Conservation (phyloP, 2,329 filamentous ascomycete genomes). For the Exophiala xenobiotica region DNA sequence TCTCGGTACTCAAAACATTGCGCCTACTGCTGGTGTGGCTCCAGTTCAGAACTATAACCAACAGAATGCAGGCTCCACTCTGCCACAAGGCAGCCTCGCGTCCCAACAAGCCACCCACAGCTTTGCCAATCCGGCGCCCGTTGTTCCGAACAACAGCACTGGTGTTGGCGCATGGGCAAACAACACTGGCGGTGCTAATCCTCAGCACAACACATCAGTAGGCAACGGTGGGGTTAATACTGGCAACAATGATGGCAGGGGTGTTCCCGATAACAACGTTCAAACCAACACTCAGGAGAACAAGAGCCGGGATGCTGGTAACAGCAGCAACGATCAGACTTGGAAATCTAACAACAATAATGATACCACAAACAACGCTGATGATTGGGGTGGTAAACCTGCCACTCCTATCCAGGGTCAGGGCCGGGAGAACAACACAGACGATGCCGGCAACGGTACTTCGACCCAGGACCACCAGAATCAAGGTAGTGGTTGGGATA, state of each 20-base stretch:
- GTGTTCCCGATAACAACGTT: no score
- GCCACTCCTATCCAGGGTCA: no score
- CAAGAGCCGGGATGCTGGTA: neutral
- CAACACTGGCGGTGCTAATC: no score
- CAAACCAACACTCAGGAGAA: conserved; percentile 1
- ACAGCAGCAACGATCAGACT: neutral
- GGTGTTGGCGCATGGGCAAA: neutral
- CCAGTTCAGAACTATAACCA: neutral
- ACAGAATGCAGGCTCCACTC: neutral
- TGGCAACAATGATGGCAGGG: no score
- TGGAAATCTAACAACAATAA: conserved; percentile 2
- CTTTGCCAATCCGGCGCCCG: neutral
- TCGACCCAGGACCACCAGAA: neutral
- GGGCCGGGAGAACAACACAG: neutral
- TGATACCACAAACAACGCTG: conserved; percentile 6
- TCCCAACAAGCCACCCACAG: no score
- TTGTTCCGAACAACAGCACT: neutral
- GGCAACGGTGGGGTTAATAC: no score
- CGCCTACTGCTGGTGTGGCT: neutral
- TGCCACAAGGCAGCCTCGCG: neutral
- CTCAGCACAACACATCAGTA: no score
- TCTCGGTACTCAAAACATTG: neutral
- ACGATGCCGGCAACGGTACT: no score
- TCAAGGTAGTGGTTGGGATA: conserved; percentile 5
- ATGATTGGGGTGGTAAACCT: neutral